These are phyloP conservation scores for Nannizziopsis arthrosporioides DNA, from an alignment of 2,329 filamentous ascomycete genomes.

Conservation along the genomic window DNA sequence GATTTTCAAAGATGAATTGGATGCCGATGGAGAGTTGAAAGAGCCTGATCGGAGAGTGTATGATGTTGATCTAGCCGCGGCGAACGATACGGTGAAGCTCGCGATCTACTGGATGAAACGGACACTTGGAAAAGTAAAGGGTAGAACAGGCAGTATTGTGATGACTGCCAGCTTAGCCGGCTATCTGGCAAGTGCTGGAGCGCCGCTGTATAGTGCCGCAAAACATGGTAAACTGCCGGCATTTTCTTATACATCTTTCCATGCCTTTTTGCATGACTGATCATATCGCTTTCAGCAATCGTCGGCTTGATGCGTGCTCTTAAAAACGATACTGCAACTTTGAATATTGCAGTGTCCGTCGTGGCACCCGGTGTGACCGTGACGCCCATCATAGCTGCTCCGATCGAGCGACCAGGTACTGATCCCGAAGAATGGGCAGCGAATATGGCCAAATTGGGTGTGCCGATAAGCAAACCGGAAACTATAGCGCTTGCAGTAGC, in stretches of 20 bases:
- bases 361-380: conserved; percentile 41
- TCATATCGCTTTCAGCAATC: conserved; percentile 22
- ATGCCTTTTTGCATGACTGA: neutral
- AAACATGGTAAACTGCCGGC: conserved; percentile 34
- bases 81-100: conserved; percentile 37
- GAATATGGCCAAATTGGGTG: conserved; percentile 34
- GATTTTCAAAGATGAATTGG: conserved; percentile 38
- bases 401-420: conserved; percentile 20
- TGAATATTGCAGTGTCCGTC: conserved; percentile 36
- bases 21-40: conserved; percentile 31
- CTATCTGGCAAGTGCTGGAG: conserved; percentile 39
- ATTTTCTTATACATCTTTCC: conserved; percentile 1
- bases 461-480: conserved; percentile 39
- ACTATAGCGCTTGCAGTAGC: conserved; percentile 36
- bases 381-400: conserved; percentile 34
- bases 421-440: conserved; percentile 32
- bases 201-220: conserved; percentile 39
- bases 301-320: conserved; percentile 41
- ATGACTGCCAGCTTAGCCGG: conserved; percentile 41
- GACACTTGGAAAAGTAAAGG: conserved; percentile 23
- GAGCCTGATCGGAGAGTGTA: conserved; percentile 38
- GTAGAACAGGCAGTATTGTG: conserved; percentile 31
- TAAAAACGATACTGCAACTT: conserved; percentile 38
- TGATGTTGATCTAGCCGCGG: conserved; percentile 38
- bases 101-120: conserved; percentile 39